These are phyloP conservation scores for Sclerotinia nivalis DNA, from an alignment of 2,329 filamentous ascomycete genomes.

Conservation along the genomic window DNA sequence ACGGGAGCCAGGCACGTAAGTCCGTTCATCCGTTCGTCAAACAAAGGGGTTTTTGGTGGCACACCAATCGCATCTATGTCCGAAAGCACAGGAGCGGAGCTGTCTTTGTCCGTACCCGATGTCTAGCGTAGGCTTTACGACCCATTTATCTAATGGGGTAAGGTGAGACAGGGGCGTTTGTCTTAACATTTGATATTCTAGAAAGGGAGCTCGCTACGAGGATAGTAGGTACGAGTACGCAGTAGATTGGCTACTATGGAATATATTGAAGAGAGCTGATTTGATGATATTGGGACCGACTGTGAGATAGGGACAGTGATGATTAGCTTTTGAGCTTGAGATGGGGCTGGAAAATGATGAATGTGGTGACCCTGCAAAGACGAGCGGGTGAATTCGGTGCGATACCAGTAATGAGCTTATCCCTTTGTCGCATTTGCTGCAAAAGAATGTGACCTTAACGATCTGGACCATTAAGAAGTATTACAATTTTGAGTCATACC, in stretches of 20 bases:
- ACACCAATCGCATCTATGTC: not conserved
- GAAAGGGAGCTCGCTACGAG: constrained; percentile 13
- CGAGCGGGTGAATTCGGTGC: not conserved
- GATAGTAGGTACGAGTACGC: not conserved
- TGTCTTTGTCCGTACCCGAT: not conserved
- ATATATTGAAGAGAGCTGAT: too few species aligned
- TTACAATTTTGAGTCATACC: too few species aligned
- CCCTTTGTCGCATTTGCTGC: not conserved
- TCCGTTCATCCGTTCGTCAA: not conserved
- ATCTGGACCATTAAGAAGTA: too few species aligned
- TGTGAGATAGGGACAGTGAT: not conserved
- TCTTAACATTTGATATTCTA: not conserved
- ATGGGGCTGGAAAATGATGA: not conserved
- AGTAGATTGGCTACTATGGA: not conserved
- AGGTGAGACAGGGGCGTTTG: constrained; percentile 4
- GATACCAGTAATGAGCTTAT: not conserved
- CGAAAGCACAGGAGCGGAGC: not conserved
- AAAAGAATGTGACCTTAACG: not conserved
- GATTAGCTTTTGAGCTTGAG: not conserved
- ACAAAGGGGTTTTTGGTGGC: too few species aligned
- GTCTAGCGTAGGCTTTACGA: not conserved
- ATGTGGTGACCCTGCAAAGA: not conserved
- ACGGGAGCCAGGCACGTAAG: not conserved
- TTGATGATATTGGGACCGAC: not conserved
- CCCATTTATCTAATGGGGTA: not conserved